These are phyloP conservation scores for Pythium sukuiense DNA, from an alignment of 352 stramenopile species.

Conservation along the genomic window DNA sequence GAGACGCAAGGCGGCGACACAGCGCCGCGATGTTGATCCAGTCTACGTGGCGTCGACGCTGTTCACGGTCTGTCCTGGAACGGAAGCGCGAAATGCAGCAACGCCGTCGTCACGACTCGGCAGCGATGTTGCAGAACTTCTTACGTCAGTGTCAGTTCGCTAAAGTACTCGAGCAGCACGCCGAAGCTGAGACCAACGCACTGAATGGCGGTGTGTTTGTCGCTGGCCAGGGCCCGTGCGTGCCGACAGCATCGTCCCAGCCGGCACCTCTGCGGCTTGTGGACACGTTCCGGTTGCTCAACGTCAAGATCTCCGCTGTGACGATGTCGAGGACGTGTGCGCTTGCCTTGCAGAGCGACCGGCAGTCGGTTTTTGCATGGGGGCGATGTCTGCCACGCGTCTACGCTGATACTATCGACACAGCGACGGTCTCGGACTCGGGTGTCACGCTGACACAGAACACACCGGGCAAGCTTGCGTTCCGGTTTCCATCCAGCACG, in stretches of 20 bases:
- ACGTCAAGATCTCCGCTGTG: constrained; percentile 35
- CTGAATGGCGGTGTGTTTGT: constrained; percentile 61
- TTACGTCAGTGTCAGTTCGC: constrained; percentile 46
- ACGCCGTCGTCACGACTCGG: constrained; percentile 48
- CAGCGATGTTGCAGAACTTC: constrained; percentile 48
- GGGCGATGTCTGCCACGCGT: constrained; percentile 50
- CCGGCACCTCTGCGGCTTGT: constrained; percentile 38
- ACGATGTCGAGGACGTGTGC: constrained; percentile 49
- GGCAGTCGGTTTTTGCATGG: constrained; percentile 52
- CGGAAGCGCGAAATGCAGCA: constrained; percentile 29
- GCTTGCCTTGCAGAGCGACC: constrained; percentile 42
- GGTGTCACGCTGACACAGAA: constrained; percentile 15
- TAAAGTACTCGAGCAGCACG: constrained; percentile 52
- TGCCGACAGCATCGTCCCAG: constrained; percentile 9
- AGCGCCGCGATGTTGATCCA: constrained; percentile 61
- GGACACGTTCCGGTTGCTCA: constrained; percentile 44
- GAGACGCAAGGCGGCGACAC: constrained; percentile 28
- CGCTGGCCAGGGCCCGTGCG: constrained; percentile 45
- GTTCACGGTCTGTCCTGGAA: constrained; percentile 34
- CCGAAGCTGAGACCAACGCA: constrained; percentile 47
- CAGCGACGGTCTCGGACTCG: constrained; percentile 19
- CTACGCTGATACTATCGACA: constrained; percentile 19
- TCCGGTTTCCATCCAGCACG: constrained; percentile 28
- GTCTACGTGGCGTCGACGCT: constrained; percentile 58
- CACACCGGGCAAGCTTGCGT: constrained; percentile 31